Conservation (phyloP, 2,329 filamentous ascomycete genomes). For the Nemania serpens region DNA sequence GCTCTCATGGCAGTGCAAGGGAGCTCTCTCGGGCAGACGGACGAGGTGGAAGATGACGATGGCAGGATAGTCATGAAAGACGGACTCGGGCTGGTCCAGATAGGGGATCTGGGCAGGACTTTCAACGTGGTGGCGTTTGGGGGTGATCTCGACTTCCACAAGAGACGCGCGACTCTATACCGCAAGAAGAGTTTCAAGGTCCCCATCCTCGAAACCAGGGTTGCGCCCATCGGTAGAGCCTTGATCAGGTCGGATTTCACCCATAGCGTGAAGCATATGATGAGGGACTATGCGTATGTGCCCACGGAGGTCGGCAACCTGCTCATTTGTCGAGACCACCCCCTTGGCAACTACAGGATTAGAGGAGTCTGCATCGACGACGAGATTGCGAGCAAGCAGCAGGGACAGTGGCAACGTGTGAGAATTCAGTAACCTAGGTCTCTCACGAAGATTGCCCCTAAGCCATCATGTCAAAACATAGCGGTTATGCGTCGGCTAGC, state of each 20-base stretch:
- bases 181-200: constrained; percentile 23
- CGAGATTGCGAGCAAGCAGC: too few species aligned
- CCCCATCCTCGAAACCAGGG: neutral
- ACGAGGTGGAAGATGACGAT: constrained; percentile 18
- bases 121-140: constrained; percentile 35
- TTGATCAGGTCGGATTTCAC: constrained; percentile 37
- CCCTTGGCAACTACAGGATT: constrained; percentile 20
- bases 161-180: constrained; percentile 26
- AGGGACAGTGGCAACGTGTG: too few species aligned
- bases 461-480: too few species aligned
- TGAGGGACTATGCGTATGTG: constrained; percentile 26
- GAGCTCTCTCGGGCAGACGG: constrained; percentile 28
- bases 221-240: constrained; percentile 28
- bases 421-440: too few species aligned
- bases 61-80: constrained; percentile 32
- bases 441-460: too few species aligned
- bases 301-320: constrained; percentile 21
- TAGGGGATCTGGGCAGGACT: constrained; percentile 34
- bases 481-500: too few species aligned
- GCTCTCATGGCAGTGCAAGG: constrained; percentile 30
- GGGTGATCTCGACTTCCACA: constrained; percentile 28
- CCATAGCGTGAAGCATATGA: constrained; percentile 22
- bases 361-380: constrained; percentile 26
- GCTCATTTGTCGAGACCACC: constrained; percentile 15
- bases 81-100: constrained; percentile 35